phyloP scores from a whole-genome alignment of 2,329 filamentous ascomycete species.

The Penicillium concentricum region DNA sequence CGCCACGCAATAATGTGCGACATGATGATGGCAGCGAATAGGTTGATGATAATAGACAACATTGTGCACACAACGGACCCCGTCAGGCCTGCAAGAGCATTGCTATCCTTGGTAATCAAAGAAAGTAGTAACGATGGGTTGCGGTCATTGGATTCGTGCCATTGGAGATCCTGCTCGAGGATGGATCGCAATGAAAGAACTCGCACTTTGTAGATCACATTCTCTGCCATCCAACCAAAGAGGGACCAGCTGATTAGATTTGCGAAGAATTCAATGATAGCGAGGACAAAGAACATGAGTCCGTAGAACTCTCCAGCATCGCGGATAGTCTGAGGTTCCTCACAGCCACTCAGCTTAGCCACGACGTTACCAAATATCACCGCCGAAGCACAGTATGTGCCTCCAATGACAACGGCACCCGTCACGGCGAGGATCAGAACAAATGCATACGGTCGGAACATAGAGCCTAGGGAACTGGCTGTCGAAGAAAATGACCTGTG shows the following conservation, averaged over 20 bases:
- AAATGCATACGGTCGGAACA: constrained; percentile 5
- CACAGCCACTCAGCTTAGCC: constrained; percentile 55
- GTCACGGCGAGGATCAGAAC: constrained; percentile 40
- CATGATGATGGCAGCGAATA: constrained; percentile 65
- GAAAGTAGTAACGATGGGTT: constrained; percentile 62
- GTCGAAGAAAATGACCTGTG: not conserved
- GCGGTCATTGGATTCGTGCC: constrained; percentile 65
- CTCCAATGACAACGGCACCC: constrained; percentile 54
- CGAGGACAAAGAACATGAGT: constrained; percentile 61
- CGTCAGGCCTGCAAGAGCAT: constrained; percentile 66
- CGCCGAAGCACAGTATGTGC: constrained; percentile 57
- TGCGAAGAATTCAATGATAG: constrained; percentile 59
- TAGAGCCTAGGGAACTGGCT: constrained; percentile 46
- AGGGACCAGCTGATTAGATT: constrained; percentile 60
- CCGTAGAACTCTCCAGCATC: constrained; percentile 55
- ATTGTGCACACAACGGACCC: constrained; percentile 69
- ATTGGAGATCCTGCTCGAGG: constrained; percentile 64
- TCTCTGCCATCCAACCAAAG: constrained; percentile 62
- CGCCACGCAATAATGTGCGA: constrained; percentile 73
- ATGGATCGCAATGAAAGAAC: constrained; percentile 63
- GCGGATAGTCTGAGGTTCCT: constrained; percentile 49
- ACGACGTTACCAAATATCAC: constrained; percentile 62
- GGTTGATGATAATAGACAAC: constrained; percentile 67
- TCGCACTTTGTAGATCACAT: constrained; percentile 62
- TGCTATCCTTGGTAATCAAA: constrained; percentile 67